Evolutionary conservation across 2,329 filamentous ascomycete genomes (phyloP), one percentile per base, ranked within the genome.

Genomic region (Cordyceps cicadae): DNA sequence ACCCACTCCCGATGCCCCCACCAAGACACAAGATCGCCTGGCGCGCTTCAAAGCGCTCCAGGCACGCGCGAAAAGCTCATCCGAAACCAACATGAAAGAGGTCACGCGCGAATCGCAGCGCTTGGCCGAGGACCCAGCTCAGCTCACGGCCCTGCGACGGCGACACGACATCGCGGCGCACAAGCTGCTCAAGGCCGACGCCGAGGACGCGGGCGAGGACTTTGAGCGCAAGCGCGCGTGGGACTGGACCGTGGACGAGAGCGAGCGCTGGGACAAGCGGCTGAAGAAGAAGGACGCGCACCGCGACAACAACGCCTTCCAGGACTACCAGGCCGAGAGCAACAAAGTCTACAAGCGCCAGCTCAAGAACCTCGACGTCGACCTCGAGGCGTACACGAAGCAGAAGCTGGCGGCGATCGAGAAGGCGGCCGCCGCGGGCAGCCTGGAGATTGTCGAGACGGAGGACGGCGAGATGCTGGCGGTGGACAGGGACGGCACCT

Each of bases 171-270:
- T 94, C 66, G 93, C 94, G 21, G 87, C 88, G 6, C 91, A 97
- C 73, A 99, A 97, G 70, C 84, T 99, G 0, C 82, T 97, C 49
- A 96, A 96, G 77, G 90, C 92, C 4, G 92, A 97, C 68, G 87
- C 92, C 1, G 90, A 92, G 72, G 90, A 90, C 19, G 79, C 82
- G 0, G 92, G 92, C 39, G 91, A 90, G 60, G 94, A 97, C 73
- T 99, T 97, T 70, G 94, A 99, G 80, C 89, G 94, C 66, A 97
- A 97, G 76, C 87, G 94, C 46, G 94, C 94, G 1, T 99, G 94
- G 94, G 94, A 97, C 77, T 99, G 94, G 90, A 99, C 94, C 0
- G 79, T 93, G 7, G 94, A 99, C 65, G 94, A 99, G 76, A 89
- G 86, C 67, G 94, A 97, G 76, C 85, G 83, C 66, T 99, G 94